These are phyloP conservation scores for Microdochium nivale DNA, from an alignment of 2,329 filamentous ascomycete species.

Conservation along the genomic window DNA sequence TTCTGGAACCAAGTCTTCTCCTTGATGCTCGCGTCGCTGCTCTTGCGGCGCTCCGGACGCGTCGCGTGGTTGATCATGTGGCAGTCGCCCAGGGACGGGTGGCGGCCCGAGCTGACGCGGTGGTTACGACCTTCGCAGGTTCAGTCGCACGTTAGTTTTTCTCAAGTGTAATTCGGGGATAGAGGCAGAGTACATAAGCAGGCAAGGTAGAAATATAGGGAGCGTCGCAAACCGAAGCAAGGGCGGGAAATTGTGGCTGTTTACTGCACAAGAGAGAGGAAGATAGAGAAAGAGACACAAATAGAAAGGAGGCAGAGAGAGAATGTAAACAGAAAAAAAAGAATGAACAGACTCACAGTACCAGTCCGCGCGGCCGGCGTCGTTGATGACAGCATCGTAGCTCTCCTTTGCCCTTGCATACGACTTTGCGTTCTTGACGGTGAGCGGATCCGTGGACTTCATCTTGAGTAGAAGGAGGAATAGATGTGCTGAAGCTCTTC, in stretches of 20 bases:
- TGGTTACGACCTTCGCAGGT: constrained; percentile 17
- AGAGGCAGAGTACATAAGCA: no score
- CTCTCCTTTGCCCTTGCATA: constrained; percentile 22
- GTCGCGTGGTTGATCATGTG: constrained; percentile 15
- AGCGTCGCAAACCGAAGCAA: no score
- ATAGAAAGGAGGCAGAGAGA: not conserved
- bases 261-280: no score
- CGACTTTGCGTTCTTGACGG: constrained; percentile 8
- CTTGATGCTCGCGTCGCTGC: constrained; percentile 13
- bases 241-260: no score
- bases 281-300: no score
- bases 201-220: no score
- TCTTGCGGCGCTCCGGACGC: constrained; percentile 17
- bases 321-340: not conserved
- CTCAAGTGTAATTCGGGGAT: no score
- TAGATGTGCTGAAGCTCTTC: no score
- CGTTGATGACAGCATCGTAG: constrained; percentile 21
- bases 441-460: not conserved
- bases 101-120: constrained; percentile 14
- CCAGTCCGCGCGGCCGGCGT: constrained; percentile 20
- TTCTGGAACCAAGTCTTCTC: constrained; percentile 13
- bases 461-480: not conserved
- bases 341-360: constrained; percentile 13
- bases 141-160: not conserved
- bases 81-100: constrained; percentile 17